These are phyloP conservation scores for Sarocladium strictum DNA, from an alignment of 2,329 filamentous ascomycete genomes.

Conservation along the genomic window DNA sequence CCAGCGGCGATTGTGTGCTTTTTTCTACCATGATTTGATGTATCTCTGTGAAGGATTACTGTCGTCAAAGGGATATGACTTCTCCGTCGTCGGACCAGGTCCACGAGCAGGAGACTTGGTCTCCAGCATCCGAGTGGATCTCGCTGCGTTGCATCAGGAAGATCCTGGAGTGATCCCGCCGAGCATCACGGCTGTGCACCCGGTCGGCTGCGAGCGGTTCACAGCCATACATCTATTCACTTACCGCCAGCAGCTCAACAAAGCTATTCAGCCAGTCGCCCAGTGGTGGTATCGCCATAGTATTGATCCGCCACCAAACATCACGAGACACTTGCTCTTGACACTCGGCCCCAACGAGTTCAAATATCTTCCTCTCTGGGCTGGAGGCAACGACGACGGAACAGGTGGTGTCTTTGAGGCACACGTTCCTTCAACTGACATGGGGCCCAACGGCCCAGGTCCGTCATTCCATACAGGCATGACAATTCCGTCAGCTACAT, in stretches of 20 bases:
- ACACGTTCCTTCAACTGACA: constrained; percentile 32
- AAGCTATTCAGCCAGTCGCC: constrained; percentile 15
- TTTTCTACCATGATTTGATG: constrained; percentile 26
- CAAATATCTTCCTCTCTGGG: constrained; percentile 60
- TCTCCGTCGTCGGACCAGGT: neutral
- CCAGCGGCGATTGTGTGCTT: constrained; percentile 29
- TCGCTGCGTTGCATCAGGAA: neutral
- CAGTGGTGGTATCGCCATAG: constrained; percentile 21
- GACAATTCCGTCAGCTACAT: constrained; percentile 28
- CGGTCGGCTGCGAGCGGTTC: neutral
- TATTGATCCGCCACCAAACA: constrained; percentile 26
- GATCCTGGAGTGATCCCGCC: neutral
- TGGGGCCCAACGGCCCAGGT: constrained; percentile 40
- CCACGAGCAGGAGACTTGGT: neutral
- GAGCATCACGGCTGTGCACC: neutral
- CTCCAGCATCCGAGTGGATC: neutral
- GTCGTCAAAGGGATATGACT: neutral
- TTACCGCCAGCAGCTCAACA: constrained; percentile 18
- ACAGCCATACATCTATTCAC: constrained; percentile 16
- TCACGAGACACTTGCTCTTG: constrained; percentile 42
- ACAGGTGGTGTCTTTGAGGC: constrained; percentile 43
- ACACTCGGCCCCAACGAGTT: constrained; percentile 51
- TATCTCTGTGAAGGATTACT: neutral
- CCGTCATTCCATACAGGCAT: constrained; percentile 40
- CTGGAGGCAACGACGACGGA: constrained; percentile 48